Evolutionary conservation across 2,329 filamentous ascomycete species (phyloP).

Genomic region (Triangularia verruculosa): DNA sequence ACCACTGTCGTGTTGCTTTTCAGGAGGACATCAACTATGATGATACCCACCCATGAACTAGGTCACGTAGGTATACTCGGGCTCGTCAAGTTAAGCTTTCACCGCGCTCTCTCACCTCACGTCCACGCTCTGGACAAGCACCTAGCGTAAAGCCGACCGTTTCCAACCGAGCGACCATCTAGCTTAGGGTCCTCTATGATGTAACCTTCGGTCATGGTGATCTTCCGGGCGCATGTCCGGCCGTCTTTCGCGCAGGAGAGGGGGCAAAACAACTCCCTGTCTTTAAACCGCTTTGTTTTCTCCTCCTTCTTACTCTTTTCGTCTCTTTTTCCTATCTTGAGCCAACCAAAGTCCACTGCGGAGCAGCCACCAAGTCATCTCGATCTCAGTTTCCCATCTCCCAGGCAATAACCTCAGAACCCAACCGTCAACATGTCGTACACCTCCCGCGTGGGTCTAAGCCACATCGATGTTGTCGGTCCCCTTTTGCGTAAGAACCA

Average conservation of each 20-base stretch:
- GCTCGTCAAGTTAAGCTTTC: neutral
- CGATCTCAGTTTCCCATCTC: neutral
- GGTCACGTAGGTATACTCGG: neutral
- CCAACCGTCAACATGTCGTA: constrained; percentile 6
- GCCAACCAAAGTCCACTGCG: neutral
- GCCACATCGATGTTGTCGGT: constrained; percentile 15
- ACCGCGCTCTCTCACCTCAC: neutral
- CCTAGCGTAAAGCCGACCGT: neutral
- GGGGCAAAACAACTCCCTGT: neutral
- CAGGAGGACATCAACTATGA: too few relatives aligned
- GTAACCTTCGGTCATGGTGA: neutral
- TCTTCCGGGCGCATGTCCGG: neutral
- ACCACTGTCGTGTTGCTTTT: too few relatives aligned
- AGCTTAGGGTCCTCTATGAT: neutral
- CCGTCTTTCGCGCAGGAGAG: neutral
- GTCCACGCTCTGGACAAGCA: neutral
- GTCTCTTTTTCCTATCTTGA: neutral
- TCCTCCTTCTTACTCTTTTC: neutral
- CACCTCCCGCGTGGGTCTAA: constrained; percentile 11
- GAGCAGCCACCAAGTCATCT: neutral
- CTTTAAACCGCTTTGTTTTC: neutral
- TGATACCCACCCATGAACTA: too few relatives aligned
- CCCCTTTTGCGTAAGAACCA: constrained; percentile 12
- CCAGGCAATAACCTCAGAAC: neutral
- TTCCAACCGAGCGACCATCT: neutral